These are phyloP conservation scores for Nakataea oryzae DNA, from an alignment of 2,329 filamentous ascomycete species.

Conservation along the genomic window DNA sequence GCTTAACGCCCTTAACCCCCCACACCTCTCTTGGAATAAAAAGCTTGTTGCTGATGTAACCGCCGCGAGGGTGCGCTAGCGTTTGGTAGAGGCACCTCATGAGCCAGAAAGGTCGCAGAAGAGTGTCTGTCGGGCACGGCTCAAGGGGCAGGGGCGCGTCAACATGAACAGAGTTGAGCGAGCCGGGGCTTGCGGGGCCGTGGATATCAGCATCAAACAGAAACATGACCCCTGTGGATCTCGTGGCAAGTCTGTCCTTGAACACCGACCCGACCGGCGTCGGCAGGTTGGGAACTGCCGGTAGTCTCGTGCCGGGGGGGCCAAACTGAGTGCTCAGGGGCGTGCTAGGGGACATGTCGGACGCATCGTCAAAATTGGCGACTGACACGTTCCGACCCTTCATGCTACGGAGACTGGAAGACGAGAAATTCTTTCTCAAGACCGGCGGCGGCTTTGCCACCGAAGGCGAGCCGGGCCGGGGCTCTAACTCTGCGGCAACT, in stretches of 20 bases:
- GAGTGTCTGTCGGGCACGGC: constrained; percentile 78
- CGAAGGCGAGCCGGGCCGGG: constrained; percentile 42
- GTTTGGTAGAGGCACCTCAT: constrained; percentile 94
- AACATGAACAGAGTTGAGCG: constrained; percentile 42
- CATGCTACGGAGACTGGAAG: constrained; percentile 59
- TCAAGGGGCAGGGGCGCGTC: constrained; percentile 73
- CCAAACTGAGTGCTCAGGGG: constrained; percentile 61
- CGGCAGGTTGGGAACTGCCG: constrained; percentile 52
- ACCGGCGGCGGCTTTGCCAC: constrained; percentile 30
- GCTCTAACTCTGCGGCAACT: constrained; percentile 20
- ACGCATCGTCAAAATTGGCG: constrained; percentile 48
- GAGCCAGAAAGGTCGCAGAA: constrained; percentile 94
- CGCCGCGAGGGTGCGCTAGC: constrained; percentile 80
- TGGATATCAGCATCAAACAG: constrained; percentile 81
- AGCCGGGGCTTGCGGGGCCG: constrained; percentile 48
- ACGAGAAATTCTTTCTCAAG: constrained; percentile 59
- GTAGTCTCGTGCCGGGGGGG: constrained; percentile 31
- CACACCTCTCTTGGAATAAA: constrained; percentile 91
- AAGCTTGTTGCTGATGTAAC: constrained; percentile 82
- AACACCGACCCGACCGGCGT: constrained; percentile 58
- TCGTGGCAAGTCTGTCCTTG: constrained; percentile 42
- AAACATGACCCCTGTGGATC: constrained; percentile 57
- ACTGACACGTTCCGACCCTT: constrained; percentile 66
- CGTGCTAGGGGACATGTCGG: constrained; percentile 62
- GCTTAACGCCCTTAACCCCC: constrained; percentile 86